These are phyloP conservation scores for Claviceps sp. DNA, from an alignment of 2,329 filamentous ascomycete species.

Conservation along the genomic window DNA sequence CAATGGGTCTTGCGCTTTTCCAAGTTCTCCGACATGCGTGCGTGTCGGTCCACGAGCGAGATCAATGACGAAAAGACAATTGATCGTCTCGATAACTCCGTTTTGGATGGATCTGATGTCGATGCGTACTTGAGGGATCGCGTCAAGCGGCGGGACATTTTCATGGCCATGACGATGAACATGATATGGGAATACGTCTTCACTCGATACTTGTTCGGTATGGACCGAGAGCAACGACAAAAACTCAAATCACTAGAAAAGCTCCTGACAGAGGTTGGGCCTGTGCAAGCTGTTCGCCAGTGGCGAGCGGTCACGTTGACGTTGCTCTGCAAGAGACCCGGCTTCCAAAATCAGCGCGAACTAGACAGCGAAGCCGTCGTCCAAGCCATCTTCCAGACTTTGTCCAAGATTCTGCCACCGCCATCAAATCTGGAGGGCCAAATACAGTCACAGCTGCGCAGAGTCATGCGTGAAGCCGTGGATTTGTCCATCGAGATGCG, in stretches of 20 bases:
- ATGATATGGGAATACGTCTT: slow-evolving; percentile 99
- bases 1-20: slow-evolving; percentile 98
- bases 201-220: slow-evolving; percentile 92
- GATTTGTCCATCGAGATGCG: slow-evolving; percentile 94
- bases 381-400: slow-evolving; percentile 66
- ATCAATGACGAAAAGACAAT: slow-evolving; percentile 87
- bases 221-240: slow-evolving; percentile 94
- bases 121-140: slow-evolving; percentile 80
- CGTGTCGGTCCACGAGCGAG: slow-evolving; percentile 71
- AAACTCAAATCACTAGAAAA: slow-evolving; percentile 96
- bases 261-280: slow-evolving; percentile 76
- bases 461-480: slow-evolving; percentile 79
- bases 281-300: slow-evolving; percentile 77
- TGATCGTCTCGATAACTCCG: slow-evolving; percentile 83
- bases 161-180: slow-evolving; percentile 98
- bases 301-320: slow-evolving; percentile 95
- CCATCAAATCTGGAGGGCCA: slow-evolving; percentile 68
- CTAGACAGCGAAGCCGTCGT: slow-evolving; percentile 94
- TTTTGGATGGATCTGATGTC: slow-evolving; percentile 88
- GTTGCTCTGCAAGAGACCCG: slow-evolving; percentile 63
- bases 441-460: slow-evolving; percentile 71
- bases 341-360: slow-evolving; percentile 72
- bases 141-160: slow-evolving; percentile 78
- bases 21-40: slow-evolving; percentile 87
- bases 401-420: slow-evolving; percentile 75